Conservation (phyloP, 2,329 filamentous ascomycete genomes). For the Lachnum nothofagi region DNA sequence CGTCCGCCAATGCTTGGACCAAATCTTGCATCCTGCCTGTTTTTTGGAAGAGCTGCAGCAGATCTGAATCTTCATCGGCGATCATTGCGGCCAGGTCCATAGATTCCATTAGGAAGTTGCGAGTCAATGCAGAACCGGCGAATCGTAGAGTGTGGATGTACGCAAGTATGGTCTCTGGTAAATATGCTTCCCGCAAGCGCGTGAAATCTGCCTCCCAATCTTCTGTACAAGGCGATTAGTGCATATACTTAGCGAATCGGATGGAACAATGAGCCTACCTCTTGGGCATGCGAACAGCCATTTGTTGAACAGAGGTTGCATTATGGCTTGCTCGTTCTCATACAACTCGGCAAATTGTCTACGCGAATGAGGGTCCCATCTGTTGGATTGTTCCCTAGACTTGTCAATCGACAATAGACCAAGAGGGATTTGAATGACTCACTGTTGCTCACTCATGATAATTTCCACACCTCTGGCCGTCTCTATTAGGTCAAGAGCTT, state of each 20-base stretch:
- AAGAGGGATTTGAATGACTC: conserved; percentile 6
- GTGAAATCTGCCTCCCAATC: conserved; percentile 56
- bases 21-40: conserved; percentile 69
- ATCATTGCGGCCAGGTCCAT: conserved; percentile 80
- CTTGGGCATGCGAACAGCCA: conserved; percentile 48
- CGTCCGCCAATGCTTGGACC: conserved; percentile 63
- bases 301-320: conserved; percentile 57
- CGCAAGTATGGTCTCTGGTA: conserved; percentile 80
- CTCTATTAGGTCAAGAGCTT: conserved; percentile 63
- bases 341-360: conserved; percentile 41
- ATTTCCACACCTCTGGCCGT: conserved; percentile 42
- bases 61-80: conserved; percentile 63
- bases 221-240: conserved; percentile 20
- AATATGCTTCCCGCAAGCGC: conserved; percentile 67
- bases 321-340: conserved; percentile 47
- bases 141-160: conserved; percentile 79
- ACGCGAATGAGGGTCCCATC: conserved; percentile 46
- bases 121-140: conserved; percentile 66
- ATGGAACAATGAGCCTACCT: conserved; percentile 10
- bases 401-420: neutral
- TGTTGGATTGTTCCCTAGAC: neutral
- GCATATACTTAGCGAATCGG: neutral
- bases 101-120: conserved; percentile 72
- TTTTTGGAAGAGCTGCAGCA: conserved; percentile 60
- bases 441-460: conserved; percentile 20